phyloP scores from a whole-genome alignment of 495 filamentous ascomycete species.

The Cairneyella variabilis region DNA sequence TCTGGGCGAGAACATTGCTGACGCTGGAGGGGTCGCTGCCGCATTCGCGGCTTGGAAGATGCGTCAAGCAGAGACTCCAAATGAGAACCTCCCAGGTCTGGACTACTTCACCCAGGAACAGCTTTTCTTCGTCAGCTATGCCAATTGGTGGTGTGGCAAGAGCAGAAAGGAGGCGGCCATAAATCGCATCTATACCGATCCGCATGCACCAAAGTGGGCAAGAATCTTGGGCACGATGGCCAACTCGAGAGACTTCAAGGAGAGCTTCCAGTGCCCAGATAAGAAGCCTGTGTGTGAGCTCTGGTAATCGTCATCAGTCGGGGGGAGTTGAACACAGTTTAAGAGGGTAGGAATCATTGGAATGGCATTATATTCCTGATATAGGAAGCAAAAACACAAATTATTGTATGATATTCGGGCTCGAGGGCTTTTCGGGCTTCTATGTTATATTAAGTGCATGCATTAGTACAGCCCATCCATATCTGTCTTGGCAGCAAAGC shows the following conservation, averaged over 20 bases:
- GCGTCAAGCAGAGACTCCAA: slow-evolving; percentile 43
- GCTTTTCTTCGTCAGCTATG: slow-evolving; percentile 67
- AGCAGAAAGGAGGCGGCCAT: slow-evolving; percentile 52
- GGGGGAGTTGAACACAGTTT: too few species aligned
- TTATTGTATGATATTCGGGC: too few species aligned
- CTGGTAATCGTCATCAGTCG: too few species aligned
- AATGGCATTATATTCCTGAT: too few species aligned
- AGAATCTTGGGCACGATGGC: slow-evolving; percentile 61
- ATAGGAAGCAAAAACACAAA: too few species aligned
- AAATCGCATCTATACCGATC: slow-evolving; percentile 55
- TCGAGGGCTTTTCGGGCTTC: too few species aligned
- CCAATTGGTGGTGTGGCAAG: slow-evolving; percentile 68
- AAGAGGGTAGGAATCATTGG: too few species aligned
- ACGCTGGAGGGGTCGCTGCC: slow-evolving; percentile 66
- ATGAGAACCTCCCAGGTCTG: slow-evolving; percentile 59
- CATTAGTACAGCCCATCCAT: too few species aligned
- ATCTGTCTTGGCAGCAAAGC: too few species aligned
- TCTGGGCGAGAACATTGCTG: slow-evolving; percentile 72
- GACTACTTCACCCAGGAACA: slow-evolving; percentile 65
- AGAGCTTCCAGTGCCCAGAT: slow-evolving; percentile 59
- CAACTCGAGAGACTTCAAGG: slow-evolving; percentile 64
- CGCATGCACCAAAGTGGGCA: slow-evolving; percentile 58
- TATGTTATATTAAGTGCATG: too few species aligned
- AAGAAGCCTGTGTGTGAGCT: slow-evolving; percentile 68
- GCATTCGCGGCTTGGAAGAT: slow-evolving; percentile 66